A percentile compares a stretch with the other conserved stretches of the same genome.
phyloP scores from a whole-genome alignment of 345 rosid species.

The Draba incana region DNA sequence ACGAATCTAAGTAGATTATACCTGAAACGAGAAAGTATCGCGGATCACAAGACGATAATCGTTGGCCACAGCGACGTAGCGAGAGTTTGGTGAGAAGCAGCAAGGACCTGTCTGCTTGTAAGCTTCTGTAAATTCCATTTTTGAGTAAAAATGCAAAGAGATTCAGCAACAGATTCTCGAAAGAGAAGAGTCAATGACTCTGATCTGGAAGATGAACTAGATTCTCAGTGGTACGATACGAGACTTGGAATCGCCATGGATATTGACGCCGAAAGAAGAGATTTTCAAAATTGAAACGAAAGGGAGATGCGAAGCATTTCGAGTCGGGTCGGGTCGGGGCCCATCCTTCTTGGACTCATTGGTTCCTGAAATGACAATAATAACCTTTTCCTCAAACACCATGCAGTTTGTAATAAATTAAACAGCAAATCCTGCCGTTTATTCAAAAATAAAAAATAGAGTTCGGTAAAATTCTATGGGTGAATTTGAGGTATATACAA shows the following conservation, averaged over 20 bases:
- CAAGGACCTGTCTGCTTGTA: slow-evolving; percentile 88
- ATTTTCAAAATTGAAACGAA: slow-evolving; percentile 34
- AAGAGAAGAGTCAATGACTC: slow-evolving; percentile 6
- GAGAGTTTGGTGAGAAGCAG: slow-evolving; percentile 89
- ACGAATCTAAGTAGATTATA: slow-evolving; percentile 11
- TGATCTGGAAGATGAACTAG: neutral
- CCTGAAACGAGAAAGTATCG: slow-evolving; percentile 84
- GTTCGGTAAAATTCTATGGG: slow-evolving; percentile 9
- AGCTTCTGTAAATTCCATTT: slow-evolving; percentile 92
- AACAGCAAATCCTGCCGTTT: slow-evolving; percentile 8
- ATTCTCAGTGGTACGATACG: slow-evolving; percentile 25
- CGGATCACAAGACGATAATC: slow-evolving; percentile 94
- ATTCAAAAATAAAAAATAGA: too few relatives aligned
- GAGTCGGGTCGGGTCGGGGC: slow-evolving; percentile 30
- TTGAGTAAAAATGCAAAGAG: neutral
- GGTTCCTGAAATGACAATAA: neutral
- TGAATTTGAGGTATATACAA: too few relatives aligned
- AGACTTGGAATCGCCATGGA: slow-evolving; percentile 30
- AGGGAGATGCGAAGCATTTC: slow-evolving; percentile 6
- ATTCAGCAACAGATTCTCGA: neutral
- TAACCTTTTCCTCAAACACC: neutral
- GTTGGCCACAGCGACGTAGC: slow-evolving; percentile 82
- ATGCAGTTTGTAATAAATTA: neutral
- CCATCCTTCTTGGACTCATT: neutral
- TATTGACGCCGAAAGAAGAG: slow-evolving; percentile 7